Evolutionary conservation across 2,329 filamentous ascomycete species (phyloP).

Genomic region (Pestalotiopsis sp.): DNA sequence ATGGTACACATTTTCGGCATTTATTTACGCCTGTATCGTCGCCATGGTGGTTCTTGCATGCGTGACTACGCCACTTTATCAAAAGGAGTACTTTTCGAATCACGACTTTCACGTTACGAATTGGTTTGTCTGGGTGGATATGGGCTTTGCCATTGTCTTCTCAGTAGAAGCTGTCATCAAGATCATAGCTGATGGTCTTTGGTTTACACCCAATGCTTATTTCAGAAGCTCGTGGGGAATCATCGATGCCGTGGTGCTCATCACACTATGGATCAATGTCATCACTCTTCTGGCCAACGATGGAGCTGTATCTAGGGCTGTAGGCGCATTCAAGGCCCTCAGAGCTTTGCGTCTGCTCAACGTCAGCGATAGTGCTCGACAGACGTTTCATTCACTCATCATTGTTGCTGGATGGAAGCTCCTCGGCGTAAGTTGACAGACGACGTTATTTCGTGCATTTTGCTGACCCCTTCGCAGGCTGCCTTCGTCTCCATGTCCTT

Average conservation of each 20-base stretch:
- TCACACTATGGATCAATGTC: conserved; percentile 96
- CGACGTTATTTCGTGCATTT: too few species aligned
- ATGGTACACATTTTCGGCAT: conserved; percentile 92
- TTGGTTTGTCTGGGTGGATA: conserved; percentile 95
- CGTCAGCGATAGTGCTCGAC: conserved; percentile 90
- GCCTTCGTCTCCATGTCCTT: conserved; percentile 93
- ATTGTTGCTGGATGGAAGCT: conserved; percentile 95
- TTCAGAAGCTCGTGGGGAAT: conserved; percentile 96
- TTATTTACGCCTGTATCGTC: conserved; percentile 92
- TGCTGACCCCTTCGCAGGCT: conserved; percentile 46
- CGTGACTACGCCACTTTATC: conserved; percentile 91
- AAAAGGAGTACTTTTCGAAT: conserved; percentile 78
- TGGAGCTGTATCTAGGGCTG: conserved; percentile 82
- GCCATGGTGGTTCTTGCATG: conserved; percentile 98
- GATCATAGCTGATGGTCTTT: conserved; percentile 90
- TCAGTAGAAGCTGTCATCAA: conserved; percentile 87
- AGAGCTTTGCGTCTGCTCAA: conserved; percentile 90
- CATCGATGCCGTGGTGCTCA: conserved; percentile 87
- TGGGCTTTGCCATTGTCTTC: conserved; percentile 87
- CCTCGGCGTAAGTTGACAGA: conserved; percentile 65
- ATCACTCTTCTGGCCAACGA: conserved; percentile 80
- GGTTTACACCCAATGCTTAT: conserved; percentile 97
- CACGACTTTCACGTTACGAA: conserved; percentile 65
- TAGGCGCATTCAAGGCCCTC: conserved; percentile 96
- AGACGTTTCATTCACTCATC: conserved; percentile 96